phyloP scores from a whole-genome alignment of 164 flowering plant genomes.

The Stephania yunnanensis region DNA sequence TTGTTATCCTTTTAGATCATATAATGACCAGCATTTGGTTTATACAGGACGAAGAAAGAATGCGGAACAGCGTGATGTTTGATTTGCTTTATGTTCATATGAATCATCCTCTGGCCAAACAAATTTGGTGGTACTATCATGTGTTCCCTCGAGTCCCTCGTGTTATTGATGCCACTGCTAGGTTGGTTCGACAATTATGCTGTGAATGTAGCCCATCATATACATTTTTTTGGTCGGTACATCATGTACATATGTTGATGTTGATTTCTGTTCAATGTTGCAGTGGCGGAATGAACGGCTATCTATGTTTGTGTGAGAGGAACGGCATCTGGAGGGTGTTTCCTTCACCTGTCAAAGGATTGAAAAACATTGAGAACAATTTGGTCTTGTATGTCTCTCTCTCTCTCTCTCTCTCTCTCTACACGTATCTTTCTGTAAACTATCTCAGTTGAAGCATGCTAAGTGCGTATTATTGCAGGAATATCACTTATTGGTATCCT shows the following conservation, averaged over 20 bases:
- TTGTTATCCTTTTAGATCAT: slow-evolving; percentile 8
- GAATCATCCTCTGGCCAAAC: slow-evolving; percentile 53
- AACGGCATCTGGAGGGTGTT: slow-evolving; percentile 38
- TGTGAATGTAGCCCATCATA: not conserved
- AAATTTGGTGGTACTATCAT: slow-evolving; percentile 37
- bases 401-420: too few relatives aligned
- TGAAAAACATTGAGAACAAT: slow-evolving; percentile 43
- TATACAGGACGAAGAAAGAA: slow-evolving; percentile 67
- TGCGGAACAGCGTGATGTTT: slow-evolving; percentile 68
- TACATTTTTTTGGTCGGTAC: not conserved
- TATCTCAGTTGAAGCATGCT: not conserved
- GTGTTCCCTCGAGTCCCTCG: slow-evolving; percentile 21
- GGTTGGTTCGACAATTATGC: slow-evolving; percentile 35
- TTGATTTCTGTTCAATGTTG: slow-evolving; percentile 11
- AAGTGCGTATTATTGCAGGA: slow-evolving; percentile 45
- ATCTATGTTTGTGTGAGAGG: slow-evolving; percentile 60
- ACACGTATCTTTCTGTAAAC: too few relatives aligned
- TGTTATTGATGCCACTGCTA: slow-evolving; percentile 47
- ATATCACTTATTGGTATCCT: slow-evolving; percentile 66
- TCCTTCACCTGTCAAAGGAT: slow-evolving; percentile 60
- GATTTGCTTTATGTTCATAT: slow-evolving; percentile 70
- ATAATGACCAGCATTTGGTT: slow-evolving; percentile 9
- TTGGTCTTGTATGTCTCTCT: slow-evolving; percentile 56
- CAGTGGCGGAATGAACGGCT: slow-evolving; percentile 98
- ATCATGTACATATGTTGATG: not conserved